Evolutionary conservation across 208 protist genomes (phyloP).

Genomic region (Trypanosoma scelopori): DNA sequence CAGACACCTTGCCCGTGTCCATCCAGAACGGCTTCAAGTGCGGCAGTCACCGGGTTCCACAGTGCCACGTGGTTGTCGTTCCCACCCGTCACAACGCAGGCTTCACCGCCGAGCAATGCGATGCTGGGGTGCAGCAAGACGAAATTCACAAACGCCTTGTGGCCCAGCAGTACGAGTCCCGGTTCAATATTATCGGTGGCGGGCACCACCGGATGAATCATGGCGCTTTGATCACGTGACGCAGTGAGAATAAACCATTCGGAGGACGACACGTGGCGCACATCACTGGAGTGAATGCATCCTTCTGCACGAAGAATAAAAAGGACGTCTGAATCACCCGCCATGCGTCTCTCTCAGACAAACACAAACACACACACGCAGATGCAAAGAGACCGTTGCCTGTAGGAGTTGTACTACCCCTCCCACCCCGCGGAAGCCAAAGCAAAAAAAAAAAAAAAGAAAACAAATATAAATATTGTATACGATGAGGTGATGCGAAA

Average conservation of each 20-base stretch:
- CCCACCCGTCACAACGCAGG: constrained; percentile 64
- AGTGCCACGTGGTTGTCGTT: constrained; percentile 80
- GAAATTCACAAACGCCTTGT: constrained; percentile 85
- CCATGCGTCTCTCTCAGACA: neutral
- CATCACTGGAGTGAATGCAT: constrained; percentile 48
- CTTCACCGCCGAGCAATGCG: constrained; percentile 31
- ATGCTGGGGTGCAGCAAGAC: constrained; percentile 48
- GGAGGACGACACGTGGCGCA: constrained; percentile 46
- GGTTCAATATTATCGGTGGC: constrained; percentile 19
- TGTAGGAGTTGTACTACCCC: neutral
- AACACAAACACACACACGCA: constrained; percentile 17
- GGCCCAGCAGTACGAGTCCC: constrained; percentile 39
- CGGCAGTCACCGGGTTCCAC: constrained; percentile 43
- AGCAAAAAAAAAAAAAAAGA: neutral
- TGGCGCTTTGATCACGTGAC: constrained; percentile 61
- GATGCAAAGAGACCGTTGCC: neutral
- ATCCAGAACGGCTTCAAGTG: constrained; percentile 68
- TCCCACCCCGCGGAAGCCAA: no score
- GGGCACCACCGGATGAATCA: constrained; percentile 29
- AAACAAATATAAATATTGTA: no score
- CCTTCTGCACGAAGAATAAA: constrained; percentile 64
- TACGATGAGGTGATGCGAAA: neutral
- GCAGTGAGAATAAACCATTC: constrained; percentile 35
- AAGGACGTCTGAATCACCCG: constrained; percentile 8
- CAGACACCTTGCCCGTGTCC: constrained; percentile 61